These are phyloP conservation scores for Botryobasidium botryosum DNA, from an alignment of 768 basidiomycete genomes.

Conservation along the genomic window DNA sequence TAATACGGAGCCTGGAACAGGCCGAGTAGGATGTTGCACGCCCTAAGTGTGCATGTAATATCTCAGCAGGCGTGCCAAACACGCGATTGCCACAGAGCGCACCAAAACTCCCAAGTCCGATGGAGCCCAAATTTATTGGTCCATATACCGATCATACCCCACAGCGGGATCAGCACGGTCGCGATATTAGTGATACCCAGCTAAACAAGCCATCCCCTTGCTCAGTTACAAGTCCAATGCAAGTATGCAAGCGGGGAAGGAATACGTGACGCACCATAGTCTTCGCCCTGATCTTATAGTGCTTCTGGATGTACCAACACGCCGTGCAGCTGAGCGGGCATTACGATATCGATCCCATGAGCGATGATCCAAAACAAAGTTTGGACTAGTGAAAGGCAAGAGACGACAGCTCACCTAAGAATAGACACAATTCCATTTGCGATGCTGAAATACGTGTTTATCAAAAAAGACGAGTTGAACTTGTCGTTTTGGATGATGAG, in stretches of 20 bases:
- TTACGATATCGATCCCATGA: slow-evolving; percentile 60
- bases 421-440: no score
- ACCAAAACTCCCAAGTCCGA: slow-evolving; percentile 82
- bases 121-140: slow-evolving; percentile 59
- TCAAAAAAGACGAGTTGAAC: slow-evolving; percentile 64
- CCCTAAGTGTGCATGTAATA: no score
- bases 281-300: slow-evolving; percentile 67
- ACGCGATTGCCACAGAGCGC: no score
- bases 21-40: slow-evolving; percentile 64
- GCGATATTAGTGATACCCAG: slow-evolving; percentile 63
- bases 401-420: no score
- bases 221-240: no score
- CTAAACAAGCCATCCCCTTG: slow-evolving; percentile 21
- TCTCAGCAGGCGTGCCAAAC: no score
- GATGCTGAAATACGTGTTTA: slow-evolving; percentile 69
- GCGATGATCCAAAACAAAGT: no score
- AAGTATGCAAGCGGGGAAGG: no score
- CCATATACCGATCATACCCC: slow-evolving; percentile 42
- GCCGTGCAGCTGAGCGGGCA: slow-evolving; percentile 41
- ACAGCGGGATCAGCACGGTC: slow-evolving; percentile 61
- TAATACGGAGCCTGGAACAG: slow-evolving; percentile 80
- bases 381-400: no score
- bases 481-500: slow-evolving; percentile 65
- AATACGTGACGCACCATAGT: slow-evolving; percentile 64
- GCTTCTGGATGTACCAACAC: slow-evolving; percentile 70